A percentile compares a stretch with the other conserved stretches of the same genome.
phyloP scores from a whole-genome alignment of 2,329 filamentous ascomycete species.

The Fusarium brachygibbosum region DNA sequence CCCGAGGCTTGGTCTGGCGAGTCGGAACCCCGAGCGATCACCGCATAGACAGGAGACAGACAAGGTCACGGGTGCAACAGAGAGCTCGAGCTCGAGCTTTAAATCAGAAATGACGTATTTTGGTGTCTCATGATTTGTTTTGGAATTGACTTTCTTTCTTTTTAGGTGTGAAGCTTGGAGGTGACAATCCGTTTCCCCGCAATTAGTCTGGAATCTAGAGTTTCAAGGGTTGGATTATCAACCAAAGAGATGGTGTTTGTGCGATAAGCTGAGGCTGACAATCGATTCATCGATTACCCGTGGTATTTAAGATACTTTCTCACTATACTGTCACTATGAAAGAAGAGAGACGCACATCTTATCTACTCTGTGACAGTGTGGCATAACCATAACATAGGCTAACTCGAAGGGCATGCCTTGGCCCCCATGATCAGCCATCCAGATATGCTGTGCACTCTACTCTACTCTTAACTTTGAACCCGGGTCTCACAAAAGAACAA shows the following conservation, averaged over 20 bases:
- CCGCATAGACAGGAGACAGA: constrained; percentile 7
- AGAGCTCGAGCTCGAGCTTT: constrained; percentile 5
- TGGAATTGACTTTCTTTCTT: constrained; percentile 28
- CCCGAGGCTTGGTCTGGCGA: constrained; percentile 14
- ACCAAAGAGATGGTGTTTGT: constrained; percentile 21
- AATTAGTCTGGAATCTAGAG: constrained; percentile 19
- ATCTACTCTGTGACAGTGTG: constrained; percentile 9
- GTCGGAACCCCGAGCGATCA: constrained; percentile 38
- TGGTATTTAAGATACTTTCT: constrained; percentile 5
- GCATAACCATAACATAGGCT: constrained; percentile 1
- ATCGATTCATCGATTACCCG: background rate
- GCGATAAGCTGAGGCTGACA: constrained; percentile 19
- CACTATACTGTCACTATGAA: background rate
- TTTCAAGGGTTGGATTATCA: constrained; percentile 15
- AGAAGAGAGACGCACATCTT: background rate
- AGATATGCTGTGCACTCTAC: background rate
- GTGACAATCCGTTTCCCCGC: constrained; percentile 25
- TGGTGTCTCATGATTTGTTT: constrained; percentile 16
- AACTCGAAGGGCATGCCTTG: background rate
- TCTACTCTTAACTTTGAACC: background rate
- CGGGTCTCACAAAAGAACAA: background rate
- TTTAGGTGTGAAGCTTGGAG: background rate
- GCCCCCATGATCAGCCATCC: background rate
- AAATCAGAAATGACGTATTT: constrained; percentile 33
- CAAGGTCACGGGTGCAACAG: constrained; percentile 17